Conservation (phyloP, 345 rosid species). For the Populus pruinosa region DNA sequence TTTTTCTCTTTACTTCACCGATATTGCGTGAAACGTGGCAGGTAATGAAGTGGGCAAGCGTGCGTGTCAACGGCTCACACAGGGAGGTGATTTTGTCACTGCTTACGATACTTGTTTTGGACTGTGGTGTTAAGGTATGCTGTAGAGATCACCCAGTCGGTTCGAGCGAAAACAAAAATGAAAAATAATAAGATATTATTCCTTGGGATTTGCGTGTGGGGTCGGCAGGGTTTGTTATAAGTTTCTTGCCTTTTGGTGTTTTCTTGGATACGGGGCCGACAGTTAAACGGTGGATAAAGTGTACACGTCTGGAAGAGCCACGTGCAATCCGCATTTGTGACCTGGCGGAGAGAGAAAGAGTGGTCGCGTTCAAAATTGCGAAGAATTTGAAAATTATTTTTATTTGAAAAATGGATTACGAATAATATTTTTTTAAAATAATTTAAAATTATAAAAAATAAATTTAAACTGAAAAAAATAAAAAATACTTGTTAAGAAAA, state of each 20-base stretch:
- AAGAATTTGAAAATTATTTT: too few species aligned
- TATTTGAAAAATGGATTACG: too few species aligned
- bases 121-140: slow-evolving; percentile 25
- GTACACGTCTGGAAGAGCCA: slow-evolving; percentile 8
- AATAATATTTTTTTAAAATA: too few species aligned
- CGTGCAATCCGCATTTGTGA: slow-evolving; percentile 15
- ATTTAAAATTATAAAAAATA: too few species aligned
- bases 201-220: slow-evolving; percentile 29
- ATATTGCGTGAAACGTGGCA: slow-evolving; percentile 56
- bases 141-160: slow-evolving; percentile 1
- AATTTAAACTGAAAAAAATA: too few species aligned
- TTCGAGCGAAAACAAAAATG: not conserved
- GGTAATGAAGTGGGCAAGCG: slow-evolving; percentile 26
- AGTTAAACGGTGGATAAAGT: slow-evolving; percentile 30
- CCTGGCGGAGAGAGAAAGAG: not conserved
- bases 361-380: too few species aligned
- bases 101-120: slow-evolving; percentile 81
- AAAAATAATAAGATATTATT: not conserved
- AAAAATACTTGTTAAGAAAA: too few species aligned
- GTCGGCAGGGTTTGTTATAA: slow-evolving; percentile 17
- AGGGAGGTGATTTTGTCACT: slow-evolving; percentile 58
- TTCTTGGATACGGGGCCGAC: slow-evolving; percentile 14
- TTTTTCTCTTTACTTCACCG: not conserved
- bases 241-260: not conserved
- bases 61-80: slow-evolving; percentile 41